phyloP scores from a whole-genome alignment of 73 alveolate species.

The Tetrahymena elliotti region DNA sequence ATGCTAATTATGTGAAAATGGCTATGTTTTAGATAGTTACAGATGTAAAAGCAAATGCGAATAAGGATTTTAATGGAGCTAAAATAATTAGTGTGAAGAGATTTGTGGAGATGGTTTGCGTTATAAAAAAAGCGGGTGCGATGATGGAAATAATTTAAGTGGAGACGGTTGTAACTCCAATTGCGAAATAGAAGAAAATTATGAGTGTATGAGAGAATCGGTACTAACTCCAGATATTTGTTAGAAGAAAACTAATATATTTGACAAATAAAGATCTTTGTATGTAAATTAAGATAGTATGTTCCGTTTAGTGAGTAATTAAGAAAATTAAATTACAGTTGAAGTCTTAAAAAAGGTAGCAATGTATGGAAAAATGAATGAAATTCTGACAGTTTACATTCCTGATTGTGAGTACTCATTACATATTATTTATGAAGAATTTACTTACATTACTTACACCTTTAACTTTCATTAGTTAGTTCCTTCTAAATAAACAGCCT shows the following conservation, averaged over 20 bases:
- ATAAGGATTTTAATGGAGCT: not conserved
- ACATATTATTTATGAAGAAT: not conserved
- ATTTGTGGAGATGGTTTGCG: not conserved
- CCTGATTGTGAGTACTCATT: not conserved
- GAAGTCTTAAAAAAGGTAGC: not conserved
- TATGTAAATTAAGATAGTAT: not conserved
- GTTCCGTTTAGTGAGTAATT: not conserved
- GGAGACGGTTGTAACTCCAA: not conserved
- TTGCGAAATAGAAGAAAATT: not conserved
- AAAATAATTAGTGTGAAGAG: not conserved
- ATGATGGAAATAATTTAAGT: not conserved
- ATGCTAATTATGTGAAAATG: not conserved
- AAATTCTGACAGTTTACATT: not conserved
- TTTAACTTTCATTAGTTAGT: not conserved
- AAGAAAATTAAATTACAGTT: not conserved
- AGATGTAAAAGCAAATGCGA: not conserved
- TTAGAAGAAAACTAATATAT: not conserved
- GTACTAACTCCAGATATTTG: not conserved
- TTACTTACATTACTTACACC: not conserved
- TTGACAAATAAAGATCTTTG: not conserved
- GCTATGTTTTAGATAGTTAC: not conserved
- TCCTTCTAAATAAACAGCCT: not conserved
- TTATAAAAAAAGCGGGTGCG: not conserved
- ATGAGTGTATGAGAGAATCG: not conserved
- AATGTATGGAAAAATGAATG: not conserved